Evolutionary conservation across 2,329 filamentous ascomycete species (phyloP).

Genomic region (Monilinia fructigena): DNA sequence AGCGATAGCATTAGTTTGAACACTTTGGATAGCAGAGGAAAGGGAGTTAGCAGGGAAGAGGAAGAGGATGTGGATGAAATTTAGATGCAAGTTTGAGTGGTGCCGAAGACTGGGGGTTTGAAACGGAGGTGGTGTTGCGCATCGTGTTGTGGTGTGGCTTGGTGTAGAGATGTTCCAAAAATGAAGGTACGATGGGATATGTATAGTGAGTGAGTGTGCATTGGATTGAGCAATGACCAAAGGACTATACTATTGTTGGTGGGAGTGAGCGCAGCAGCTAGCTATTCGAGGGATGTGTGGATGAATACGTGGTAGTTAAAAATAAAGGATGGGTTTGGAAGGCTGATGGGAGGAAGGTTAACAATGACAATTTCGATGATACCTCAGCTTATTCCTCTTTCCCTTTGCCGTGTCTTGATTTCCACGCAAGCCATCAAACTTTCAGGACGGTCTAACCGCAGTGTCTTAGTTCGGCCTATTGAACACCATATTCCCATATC

Average conservation of each 20-base stretch:
- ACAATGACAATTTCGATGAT: background rate
- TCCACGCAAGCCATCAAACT: no score
- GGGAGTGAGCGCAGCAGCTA: no score
- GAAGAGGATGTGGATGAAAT: conserved; percentile 54
- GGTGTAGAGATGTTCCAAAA: conserved; percentile 2
- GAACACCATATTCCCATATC: no score
- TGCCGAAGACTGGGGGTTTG: background rate
- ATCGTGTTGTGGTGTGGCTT: background rate
- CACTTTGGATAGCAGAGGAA: conserved; percentile 59
- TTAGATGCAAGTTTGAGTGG: conserved; percentile 20
- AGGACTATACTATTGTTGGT: no score
- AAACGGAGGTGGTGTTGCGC: background rate
- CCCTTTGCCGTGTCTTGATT: no score
- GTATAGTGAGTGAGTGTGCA: background rate
- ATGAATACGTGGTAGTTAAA: background rate
- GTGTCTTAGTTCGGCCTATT: no score
- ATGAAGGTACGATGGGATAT: background rate
- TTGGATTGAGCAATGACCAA: background rate
- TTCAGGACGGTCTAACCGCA: no score
- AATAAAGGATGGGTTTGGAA: background rate
- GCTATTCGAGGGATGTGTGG: background rate
- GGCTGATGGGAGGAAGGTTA: background rate
- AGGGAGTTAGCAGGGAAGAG: conserved; percentile 49
- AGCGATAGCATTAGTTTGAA: conserved; percentile 57
- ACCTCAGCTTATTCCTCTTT: background rate